Conservation (phyloP, 1,284 basidiomycete genomes). For the Ganoderma resinaceum region DNA sequence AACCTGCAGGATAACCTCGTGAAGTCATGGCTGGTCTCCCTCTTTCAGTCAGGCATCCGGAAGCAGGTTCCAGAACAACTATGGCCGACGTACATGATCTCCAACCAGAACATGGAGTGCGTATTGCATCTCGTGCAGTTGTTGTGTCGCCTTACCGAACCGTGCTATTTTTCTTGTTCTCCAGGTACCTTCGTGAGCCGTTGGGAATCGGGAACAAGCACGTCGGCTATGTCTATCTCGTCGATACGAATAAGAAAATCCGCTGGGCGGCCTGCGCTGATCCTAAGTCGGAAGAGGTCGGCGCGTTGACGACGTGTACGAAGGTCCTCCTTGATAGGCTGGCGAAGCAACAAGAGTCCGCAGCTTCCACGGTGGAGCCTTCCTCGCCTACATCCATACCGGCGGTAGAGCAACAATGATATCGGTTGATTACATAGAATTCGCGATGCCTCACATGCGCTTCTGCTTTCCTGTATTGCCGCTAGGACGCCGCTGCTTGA, state of each 20-base stretch:
- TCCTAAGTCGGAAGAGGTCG: slow-evolving; percentile 77
- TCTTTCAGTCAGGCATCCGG: slow-evolving; percentile 83
- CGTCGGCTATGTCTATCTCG: slow-evolving; percentile 92
- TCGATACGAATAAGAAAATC: slow-evolving; percentile 86
- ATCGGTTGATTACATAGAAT: background rate
- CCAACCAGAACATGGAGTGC: slow-evolving; percentile 82
- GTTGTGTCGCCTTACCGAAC: background rate
- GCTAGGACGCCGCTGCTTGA: background rate
- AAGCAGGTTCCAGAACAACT: slow-evolving; percentile 66
- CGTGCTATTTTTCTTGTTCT: background rate
- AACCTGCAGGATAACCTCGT: slow-evolving; percentile 91
- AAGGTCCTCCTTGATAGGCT: slow-evolving; percentile 73
- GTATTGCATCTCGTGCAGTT: slow-evolving; percentile 13
- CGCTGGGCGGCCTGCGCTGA: slow-evolving; percentile 95
- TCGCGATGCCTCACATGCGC: background rate
- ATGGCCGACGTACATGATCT: slow-evolving; percentile 84
- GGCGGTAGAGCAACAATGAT: slow-evolving; percentile 6
- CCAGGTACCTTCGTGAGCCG: slow-evolving; percentile 77
- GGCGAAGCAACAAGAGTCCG: slow-evolving; percentile 16
- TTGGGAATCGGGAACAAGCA: slow-evolving; percentile 91
- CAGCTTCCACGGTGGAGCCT: background rate
- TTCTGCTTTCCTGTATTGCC: background rate
- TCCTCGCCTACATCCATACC: background rate
- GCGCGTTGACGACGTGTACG: slow-evolving; percentile 76
- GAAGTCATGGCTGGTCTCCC: slow-evolving; percentile 86